Base-by-base conservation (phyloP, 495 filamentous ascomycete genomes). In the Neurospora sp. region DNA sequence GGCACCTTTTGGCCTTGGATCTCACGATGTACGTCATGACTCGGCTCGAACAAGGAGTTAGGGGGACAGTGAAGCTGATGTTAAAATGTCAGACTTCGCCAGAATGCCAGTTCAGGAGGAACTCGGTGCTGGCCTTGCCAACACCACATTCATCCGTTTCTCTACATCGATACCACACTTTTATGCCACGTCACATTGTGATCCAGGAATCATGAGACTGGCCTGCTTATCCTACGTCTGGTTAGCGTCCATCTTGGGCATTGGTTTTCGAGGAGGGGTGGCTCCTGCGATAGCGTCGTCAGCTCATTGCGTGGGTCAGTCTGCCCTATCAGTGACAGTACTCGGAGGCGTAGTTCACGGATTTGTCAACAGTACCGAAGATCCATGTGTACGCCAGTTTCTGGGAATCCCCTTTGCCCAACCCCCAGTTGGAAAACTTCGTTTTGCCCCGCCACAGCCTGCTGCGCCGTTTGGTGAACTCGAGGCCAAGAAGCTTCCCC, bases 341-440 rank as follows among this genome's bases (percentile, higher is more conserved):
- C 3, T 31, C 0, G 23, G 44, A 5, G 77, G 78, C 14, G 40
- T 42, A 3, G 40, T 79, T 39, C 70, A 76, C 39, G 79, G 79
- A 48, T 71, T 23, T 0, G 72, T 76, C 38, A 72, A 76, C 72
- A 5, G 11, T 0, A 38, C 71, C 3, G 73, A 59, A 27, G 48
- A 72, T 6, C 69, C 77, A 0, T 69, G 48, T 41, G 80, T 80
- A 11, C 75, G 77, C 35, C 74, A 77, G 69, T 90, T 90, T 76
- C 82, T 90, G 7, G 87, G 86, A 3, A 86, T 90, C 6, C 86
- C 87, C 0, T 90, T 86, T 76, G 88, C 86, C 3, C 78, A 85
- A 66, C 85, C 85, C 40, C 86, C 87, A 0, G 69, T 87, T 3
- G 84, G 83, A 5, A 42, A 80, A 42, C 79, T 87, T 18, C 81